Percentiles rank a stretch among this genome's conserved stretches.
Conservation (phyloP, 768 basidiomycete genomes). For the Saitozyma sp. region DNA sequence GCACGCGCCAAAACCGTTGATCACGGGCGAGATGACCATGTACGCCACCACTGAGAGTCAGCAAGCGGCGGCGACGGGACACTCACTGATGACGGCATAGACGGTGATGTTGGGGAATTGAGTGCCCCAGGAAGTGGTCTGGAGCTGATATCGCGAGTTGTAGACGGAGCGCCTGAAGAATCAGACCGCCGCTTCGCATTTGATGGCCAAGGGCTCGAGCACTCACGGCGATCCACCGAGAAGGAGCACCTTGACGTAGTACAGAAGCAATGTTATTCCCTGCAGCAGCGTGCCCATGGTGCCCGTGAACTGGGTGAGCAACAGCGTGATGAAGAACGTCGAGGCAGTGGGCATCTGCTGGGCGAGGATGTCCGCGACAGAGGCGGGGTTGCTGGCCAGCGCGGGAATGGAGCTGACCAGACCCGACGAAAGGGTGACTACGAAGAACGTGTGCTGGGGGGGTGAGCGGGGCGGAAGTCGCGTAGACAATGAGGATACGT, state of each 20-base stretch:
- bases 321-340: slow-evolving; percentile 57
- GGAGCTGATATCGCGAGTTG: slow-evolving; percentile 72
- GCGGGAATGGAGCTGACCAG: slow-evolving; percentile 69
- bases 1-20: slow-evolving; percentile 80
- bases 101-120: slow-evolving; percentile 69
- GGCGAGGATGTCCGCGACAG: slow-evolving; percentile 71
- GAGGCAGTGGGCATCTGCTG: slow-evolving; percentile 65
- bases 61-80: not conserved
- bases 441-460: slow-evolving; percentile 85
- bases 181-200: not conserved
- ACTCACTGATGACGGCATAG: slow-evolving; percentile 76
- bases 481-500: slow-evolving; percentile 50
- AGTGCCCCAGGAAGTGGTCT: slow-evolving; percentile 74
- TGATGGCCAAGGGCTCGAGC: not conserved
- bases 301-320: slow-evolving; percentile 62
- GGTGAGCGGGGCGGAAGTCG: slow-evolving; percentile 4
- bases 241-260: slow-evolving; percentile 86
- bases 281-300: slow-evolving; percentile 78
- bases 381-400: slow-evolving; percentile 68
- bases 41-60: slow-evolving; percentile 57
- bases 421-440: slow-evolving; percentile 82
- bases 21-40: slow-evolving; percentile 85
- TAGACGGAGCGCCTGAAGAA: slow-evolving; percentile 61
- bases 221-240: slow-evolving; percentile 70
- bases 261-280: slow-evolving; percentile 70